A percentile compares a stretch with the other conserved stretches of the same genome.
These are phyloP conservation scores for Pholiota conissans DNA, from an alignment of 768 basidiomycete genomes.

Conservation along the genomic window DNA sequence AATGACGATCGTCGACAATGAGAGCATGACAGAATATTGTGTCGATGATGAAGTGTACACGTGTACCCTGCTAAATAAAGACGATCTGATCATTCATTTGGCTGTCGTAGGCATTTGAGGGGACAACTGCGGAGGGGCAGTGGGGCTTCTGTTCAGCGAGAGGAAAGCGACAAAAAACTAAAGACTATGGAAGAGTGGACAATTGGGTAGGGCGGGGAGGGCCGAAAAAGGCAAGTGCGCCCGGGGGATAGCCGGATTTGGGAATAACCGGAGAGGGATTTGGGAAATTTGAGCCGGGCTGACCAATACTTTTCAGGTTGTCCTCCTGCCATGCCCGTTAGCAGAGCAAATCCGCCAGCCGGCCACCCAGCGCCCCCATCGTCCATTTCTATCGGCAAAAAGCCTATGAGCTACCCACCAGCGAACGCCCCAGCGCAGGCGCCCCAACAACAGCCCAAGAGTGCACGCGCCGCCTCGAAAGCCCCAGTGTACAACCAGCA, in stretches of 20 bases:
- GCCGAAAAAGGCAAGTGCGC: constrained; percentile 10
- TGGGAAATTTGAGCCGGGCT: constrained; percentile 30
- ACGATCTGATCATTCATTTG: no score
- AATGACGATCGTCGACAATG: no score
- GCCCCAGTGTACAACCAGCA: constrained; percentile 44
- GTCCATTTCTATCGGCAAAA: constrained; percentile 88
- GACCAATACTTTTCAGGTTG: constrained; percentile 37
- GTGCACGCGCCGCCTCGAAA: constrained; percentile 49
- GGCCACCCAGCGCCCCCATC: constrained; percentile 53
- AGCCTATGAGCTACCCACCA: constrained; percentile 77
- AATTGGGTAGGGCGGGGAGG: neutral
- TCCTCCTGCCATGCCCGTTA: constrained; percentile 36
- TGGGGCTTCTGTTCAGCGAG: no score
- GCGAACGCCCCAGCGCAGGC: constrained; percentile 15
- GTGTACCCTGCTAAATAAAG: no score
- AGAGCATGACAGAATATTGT: no score
- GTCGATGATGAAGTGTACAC: no score
- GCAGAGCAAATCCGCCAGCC: constrained; percentile 31
- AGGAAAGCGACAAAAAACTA: no score
- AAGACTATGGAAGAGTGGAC: no score
- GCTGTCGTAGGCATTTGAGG: no score
- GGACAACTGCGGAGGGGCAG: no score
- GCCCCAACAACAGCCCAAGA: constrained; percentile 40
- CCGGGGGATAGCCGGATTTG: neutral
- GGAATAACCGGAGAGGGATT: neutral